A percentile compares a stretch with the other conserved stretches of the same genome.
phyloP scores from a whole-genome alignment of 805 yeast species.

The Scheffersomyces stipitis region DNA sequence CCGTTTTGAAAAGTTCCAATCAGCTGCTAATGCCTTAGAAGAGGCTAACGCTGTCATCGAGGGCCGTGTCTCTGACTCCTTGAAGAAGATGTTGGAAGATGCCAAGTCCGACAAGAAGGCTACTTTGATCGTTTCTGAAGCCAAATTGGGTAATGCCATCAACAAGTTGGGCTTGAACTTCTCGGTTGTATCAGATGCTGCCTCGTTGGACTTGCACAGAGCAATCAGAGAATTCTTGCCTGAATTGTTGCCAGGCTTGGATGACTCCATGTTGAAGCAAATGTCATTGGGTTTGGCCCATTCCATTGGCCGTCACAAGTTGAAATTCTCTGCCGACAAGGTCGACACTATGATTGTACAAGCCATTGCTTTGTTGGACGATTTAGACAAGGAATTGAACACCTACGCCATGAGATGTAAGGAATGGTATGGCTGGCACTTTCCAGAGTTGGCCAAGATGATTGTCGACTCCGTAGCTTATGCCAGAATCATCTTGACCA shows the following conservation, averaged over 20 bases:
- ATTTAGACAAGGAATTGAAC: conserved; percentile 96
- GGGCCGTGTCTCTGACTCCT: conserved; percentile 86
- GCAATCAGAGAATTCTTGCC: conserved; percentile 94
- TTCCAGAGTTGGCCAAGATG: conserved; percentile 98
- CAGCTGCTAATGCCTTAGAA: conserved; percentile 95
- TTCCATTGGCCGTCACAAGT: conserved; percentile 96
- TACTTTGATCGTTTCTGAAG: conserved; percentile 87
- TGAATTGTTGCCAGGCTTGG: conserved; percentile 89
- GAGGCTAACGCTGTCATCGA: conserved; percentile 91
- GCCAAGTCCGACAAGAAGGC: conserved; percentile 79
- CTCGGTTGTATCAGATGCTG: conserved; percentile 91
- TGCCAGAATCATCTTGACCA: conserved; percentile 87
- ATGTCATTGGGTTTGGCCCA: conserved; percentile 99
- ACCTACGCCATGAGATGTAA: conserved; percentile 96
- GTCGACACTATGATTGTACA: conserved; percentile 99
- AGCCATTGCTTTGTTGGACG: conserved; percentile 96
- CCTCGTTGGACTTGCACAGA: conserved; percentile 90
- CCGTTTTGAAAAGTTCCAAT: conserved; percentile 90
- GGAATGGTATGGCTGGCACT: conserved; percentile 99
- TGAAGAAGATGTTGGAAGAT: conserved; percentile 73
- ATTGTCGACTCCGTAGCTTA: conserved; percentile 93
- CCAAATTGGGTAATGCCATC: conserved; percentile 94
- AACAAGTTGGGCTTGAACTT: conserved; percentile 89
- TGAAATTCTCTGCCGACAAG: conserved; percentile 96
- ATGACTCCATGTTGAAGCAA: conserved; percentile 78